Percentiles rank a stretch among this genome's conserved stretches.
phyloP scores from a whole-genome alignment of 352 stramenopile genomes.

The Phytophthora vignae region DNA sequence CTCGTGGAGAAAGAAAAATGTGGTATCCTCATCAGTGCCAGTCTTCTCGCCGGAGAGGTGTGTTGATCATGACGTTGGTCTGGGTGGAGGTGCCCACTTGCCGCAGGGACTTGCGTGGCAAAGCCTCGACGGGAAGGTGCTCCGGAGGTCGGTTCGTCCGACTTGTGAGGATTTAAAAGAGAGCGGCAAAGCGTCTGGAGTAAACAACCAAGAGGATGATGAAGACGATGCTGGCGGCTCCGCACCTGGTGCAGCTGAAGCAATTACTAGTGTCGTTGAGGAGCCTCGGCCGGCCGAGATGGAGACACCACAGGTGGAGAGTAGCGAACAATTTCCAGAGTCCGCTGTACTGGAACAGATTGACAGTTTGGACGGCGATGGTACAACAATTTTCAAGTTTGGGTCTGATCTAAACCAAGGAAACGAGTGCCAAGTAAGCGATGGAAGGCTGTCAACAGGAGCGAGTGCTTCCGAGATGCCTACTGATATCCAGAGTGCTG shows the following conservation, averaged over 20 bases:
- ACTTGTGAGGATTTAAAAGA: background rate
- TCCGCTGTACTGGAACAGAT: background rate
- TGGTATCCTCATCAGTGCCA: conserved; percentile 25
- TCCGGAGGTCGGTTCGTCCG: conserved; percentile 10
- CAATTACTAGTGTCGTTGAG: background rate
- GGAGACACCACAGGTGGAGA: background rate
- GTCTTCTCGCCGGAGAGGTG: background rate
- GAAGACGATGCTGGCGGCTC: background rate
- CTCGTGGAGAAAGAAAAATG: background rate
- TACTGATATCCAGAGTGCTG: background rate
- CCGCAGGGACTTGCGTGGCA: conserved; percentile 15
- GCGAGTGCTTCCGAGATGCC: background rate
- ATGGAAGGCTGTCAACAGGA: background rate
- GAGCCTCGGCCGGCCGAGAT: background rate
- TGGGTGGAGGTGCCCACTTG: conserved; percentile 5
- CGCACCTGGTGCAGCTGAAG: background rate
- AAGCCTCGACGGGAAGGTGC: conserved; percentile 35
- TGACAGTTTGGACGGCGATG: background rate
- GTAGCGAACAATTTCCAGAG: background rate
- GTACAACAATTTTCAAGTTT: background rate
- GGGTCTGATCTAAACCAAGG: background rate
- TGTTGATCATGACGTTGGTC: background rate
- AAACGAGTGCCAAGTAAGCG: background rate
- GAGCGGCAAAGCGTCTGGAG: background rate
- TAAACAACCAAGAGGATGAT: background rate